Conservation (phyloP, 1,284 basidiomycete species). For the Cryptococcus hybrid region DNA sequence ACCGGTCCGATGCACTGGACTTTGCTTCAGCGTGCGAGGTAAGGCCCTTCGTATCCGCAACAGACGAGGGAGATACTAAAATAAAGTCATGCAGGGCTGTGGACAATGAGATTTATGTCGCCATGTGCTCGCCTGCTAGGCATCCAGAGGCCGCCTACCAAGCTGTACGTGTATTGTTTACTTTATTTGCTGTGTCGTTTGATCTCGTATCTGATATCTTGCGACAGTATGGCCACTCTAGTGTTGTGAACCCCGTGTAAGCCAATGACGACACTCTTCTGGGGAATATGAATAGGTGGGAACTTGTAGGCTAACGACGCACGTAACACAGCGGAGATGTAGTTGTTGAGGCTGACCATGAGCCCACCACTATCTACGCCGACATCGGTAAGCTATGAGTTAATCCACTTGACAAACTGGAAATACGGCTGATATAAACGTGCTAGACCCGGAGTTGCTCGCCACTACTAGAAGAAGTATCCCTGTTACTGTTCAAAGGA, state of each 20-base stretch:
- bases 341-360: constrained; percentile 72
- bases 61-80: background rate
- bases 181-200: background rate
- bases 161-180: constrained; percentile 60
- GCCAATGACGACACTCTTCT: too few species aligned
- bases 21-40: constrained; percentile 82
- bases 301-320: background rate
- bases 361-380: constrained; percentile 75
- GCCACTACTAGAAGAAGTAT: constrained; percentile 72
- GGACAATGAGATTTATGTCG: constrained; percentile 93
- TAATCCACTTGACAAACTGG: background rate
- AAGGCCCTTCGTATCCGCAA: constrained; percentile 18
- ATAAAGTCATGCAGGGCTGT: constrained; percentile 63
- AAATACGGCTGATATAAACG: constrained; percentile 4
- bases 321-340: constrained; percentile 59
- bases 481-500: constrained; percentile 80
- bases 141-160: constrained; percentile 78
- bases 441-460: constrained; percentile 69
- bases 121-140: constrained; percentile 94
- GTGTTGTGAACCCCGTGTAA: constrained; percentile 71
- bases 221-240: constrained; percentile 80
- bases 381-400: constrained; percentile 65
- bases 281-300: constrained; percentile 49
- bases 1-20: constrained; percentile 98
- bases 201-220: too few species aligned